These are phyloP conservation scores for Cicer yamashitae DNA, from an alignment of 306 rosid genomes.

Conservation along the genomic window DNA sequence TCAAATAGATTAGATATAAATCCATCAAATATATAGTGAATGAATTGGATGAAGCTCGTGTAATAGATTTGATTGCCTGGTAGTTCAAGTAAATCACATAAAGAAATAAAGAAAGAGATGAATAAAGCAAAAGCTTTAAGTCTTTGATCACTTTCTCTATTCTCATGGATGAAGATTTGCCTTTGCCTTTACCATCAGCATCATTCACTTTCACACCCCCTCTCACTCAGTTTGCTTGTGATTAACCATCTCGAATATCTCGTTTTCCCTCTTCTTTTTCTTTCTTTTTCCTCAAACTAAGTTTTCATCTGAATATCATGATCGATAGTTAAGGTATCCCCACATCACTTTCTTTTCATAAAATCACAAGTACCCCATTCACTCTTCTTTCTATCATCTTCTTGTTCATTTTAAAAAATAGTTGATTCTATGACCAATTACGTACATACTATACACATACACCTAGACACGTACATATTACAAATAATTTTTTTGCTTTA, in stretches of 20 bases:
- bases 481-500: background rate
- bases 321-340: constrained; percentile 67
- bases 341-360: constrained; percentile 43
- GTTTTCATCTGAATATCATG: constrained; percentile 54
- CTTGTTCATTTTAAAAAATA: background rate
- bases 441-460: constrained; percentile 25
- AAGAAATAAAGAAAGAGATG: constrained; percentile 45
- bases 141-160: constrained; percentile 77
- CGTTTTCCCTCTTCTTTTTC: constrained; percentile 48
- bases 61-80: too few species aligned
- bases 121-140: constrained; percentile 59
- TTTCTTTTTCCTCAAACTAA: constrained; percentile 54
- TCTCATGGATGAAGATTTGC: constrained; percentile 96
- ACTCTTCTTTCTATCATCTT: constrained; percentile 10
- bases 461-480: constrained; percentile 7
- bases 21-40: too few species aligned
- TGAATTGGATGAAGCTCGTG: too few species aligned
- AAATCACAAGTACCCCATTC: constrained; percentile 39
- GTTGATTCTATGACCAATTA: constrained; percentile 24
- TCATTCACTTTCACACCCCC: background rate
- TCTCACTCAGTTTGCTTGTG: constrained; percentile 69
- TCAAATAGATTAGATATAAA: too few species aligned
- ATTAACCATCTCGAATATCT: constrained; percentile 79
- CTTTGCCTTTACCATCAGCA: constrained; percentile 71
- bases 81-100: too few species aligned